phyloP scores from a whole-genome alignment of 306 rosid genomes.

The Styphnolobium japonicum region DNA sequence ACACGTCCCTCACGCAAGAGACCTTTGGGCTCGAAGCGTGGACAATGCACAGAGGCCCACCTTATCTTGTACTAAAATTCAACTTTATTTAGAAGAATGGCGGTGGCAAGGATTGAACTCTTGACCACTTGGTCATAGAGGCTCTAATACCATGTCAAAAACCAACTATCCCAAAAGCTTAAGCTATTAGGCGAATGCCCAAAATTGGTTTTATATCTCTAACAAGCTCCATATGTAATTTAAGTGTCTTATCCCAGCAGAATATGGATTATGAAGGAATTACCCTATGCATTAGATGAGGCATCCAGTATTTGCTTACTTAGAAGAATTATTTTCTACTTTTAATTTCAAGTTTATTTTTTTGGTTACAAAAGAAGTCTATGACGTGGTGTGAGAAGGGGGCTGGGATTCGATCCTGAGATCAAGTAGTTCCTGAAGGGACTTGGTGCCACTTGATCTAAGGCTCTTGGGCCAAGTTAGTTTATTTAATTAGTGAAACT shows the following conservation, averaged over 20 bases:
- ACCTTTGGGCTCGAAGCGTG: too few species aligned
- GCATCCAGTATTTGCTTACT: neutral
- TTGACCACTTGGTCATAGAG: too few species aligned
- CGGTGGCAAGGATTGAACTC: too few species aligned
- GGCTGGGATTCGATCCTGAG: neutral
- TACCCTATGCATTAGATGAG: neutral
- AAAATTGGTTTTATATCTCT: too few species aligned
- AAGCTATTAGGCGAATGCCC: too few species aligned
- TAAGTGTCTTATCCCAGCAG: neutral
- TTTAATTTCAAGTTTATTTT: neutral
- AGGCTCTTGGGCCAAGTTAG: neutral
- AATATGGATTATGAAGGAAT: neutral
- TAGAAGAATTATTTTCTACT: neutral
- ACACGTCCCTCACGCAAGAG: too few species aligned
- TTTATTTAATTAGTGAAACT: neutral
- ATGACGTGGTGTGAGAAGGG: neutral
- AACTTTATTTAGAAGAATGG: too few species aligned
- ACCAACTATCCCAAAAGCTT: too few species aligned
- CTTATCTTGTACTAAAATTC: too few species aligned
- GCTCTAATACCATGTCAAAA: too few species aligned
- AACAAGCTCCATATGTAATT: neutral
- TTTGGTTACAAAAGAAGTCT: neutral
- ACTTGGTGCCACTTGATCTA: neutral
- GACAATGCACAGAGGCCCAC: too few species aligned
- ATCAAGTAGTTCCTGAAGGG: neutral